Evolutionary conservation across 2,329 filamentous ascomycete species (phyloP).

Genomic region (Aspergillus sp.): DNA sequence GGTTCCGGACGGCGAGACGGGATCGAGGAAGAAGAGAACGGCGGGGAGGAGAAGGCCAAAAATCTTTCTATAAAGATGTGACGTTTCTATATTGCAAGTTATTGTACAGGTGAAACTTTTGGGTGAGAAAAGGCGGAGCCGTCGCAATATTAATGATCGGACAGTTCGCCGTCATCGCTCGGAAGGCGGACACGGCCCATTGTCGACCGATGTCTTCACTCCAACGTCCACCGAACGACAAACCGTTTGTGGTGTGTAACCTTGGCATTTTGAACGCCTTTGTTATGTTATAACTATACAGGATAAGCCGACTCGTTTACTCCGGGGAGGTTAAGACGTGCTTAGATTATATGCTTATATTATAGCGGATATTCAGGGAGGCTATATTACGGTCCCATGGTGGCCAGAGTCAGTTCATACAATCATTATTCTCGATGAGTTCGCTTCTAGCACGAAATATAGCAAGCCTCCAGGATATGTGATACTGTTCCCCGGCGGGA

Average conservation of each 20-base stretch:
- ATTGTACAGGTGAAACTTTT: background rate
- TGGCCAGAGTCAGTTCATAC: conserved; percentile 11
- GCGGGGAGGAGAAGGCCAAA: too few species aligned
- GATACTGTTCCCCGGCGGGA: background rate
- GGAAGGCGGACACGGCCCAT: too few species aligned
- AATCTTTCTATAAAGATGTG: background rate
- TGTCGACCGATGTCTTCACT: background rate
- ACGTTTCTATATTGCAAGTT: background rate
- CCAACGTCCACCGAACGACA: background rate
- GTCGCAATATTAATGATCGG: background rate
- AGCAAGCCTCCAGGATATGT: background rate
- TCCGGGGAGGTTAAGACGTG: background rate
- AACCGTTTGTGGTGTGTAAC: background rate
- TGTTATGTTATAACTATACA: background rate
- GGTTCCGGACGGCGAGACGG: conserved; percentile 10
- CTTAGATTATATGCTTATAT: background rate
- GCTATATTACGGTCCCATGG: background rate
- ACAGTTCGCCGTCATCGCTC: conserved; percentile 1
- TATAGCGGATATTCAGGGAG: background rate
- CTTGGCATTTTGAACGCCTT: background rate
- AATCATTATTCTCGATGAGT: conserved; percentile 15
- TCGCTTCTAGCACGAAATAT: background rate
- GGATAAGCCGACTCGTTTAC: background rate
- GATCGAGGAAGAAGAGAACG: background rate
- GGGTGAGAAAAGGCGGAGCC: too few species aligned